phyloP scores from a whole-genome alignment of 352 stramenopile genomes.

The Pythium sp. region DNA sequence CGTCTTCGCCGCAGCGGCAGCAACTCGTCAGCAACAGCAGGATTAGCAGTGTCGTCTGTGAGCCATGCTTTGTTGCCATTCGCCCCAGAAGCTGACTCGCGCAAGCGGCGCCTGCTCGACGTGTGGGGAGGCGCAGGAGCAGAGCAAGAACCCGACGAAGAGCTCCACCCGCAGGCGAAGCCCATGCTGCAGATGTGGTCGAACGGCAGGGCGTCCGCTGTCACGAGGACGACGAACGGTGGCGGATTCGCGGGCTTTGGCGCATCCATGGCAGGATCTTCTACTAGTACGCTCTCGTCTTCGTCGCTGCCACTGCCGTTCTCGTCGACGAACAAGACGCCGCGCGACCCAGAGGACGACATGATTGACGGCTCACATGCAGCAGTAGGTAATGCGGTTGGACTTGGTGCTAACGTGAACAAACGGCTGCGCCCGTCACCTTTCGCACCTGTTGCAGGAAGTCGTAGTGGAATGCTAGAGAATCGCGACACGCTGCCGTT shows the following conservation, averaged over 20 bases:
- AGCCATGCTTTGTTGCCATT: background rate
- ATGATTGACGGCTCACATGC: background rate
- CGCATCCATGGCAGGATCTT: background rate
- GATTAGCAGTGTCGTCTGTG: background rate
- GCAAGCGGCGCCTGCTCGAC: background rate
- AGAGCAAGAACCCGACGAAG: background rate
- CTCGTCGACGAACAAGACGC: slow-evolving; percentile 4
- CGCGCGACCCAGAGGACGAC: slow-evolving; percentile 6
- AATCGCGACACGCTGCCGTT: slow-evolving; percentile 11
- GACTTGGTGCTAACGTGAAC: background rate
- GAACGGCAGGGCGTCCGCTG: background rate
- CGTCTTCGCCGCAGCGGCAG: background rate
- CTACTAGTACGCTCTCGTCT: background rate
- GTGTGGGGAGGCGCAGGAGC: background rate
- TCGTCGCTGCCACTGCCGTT: background rate
- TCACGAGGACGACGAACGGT: slow-evolving; percentile 11
- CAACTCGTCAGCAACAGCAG: background rate
- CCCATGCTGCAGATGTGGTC: slow-evolving; percentile 10
- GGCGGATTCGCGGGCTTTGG: slow-evolving; percentile 5
- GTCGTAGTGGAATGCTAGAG: background rate
- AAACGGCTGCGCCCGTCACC: slow-evolving; percentile 10
- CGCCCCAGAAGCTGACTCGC: background rate
- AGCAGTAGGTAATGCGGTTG: background rate
- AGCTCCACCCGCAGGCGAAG: background rate
- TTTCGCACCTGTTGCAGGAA: slow-evolving; percentile 1